These are phyloP conservation scores for Wickerhamomyces bisporus DNA, from an alignment of 805 yeast species.

Conservation along the genomic window DNA sequence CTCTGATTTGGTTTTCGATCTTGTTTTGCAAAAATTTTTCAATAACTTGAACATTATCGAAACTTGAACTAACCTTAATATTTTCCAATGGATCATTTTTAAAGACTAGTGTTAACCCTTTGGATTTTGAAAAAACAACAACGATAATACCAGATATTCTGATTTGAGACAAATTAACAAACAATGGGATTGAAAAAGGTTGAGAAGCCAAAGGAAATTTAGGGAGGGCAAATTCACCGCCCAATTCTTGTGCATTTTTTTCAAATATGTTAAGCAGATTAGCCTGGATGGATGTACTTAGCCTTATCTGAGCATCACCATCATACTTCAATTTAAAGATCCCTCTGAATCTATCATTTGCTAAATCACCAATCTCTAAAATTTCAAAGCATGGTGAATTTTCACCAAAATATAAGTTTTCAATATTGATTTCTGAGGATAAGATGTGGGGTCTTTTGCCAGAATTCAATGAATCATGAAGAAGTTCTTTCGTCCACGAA, in stretches of 20 bases:
- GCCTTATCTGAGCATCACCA: conserved; percentile 71
- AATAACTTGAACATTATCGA: conserved; percentile 76
- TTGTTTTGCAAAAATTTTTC: conserved; percentile 80
- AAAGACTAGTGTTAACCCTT: conserved; percentile 82
- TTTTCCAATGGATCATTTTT: conserved; percentile 85
- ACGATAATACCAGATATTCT: conserved; percentile 76
- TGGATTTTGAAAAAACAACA: conserved; percentile 73
- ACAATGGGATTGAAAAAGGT: conserved; percentile 73
- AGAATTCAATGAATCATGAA: conserved; percentile 69
- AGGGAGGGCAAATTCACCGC: conserved; percentile 57
- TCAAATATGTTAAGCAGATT: conserved; percentile 70
- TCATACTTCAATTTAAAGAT: conserved; percentile 71
- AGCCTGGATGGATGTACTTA: conserved; percentile 79
- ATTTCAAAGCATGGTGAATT: conserved; percentile 73
- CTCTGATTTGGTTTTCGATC: conserved; percentile 75
- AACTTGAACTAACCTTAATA: conserved; percentile 79
- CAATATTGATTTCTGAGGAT: conserved; percentile 62
- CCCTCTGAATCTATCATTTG: conserved; percentile 70
- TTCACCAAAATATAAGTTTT: conserved; percentile 68
- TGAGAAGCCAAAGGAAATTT: conserved; percentile 59
- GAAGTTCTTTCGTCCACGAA: conserved; percentile 55
- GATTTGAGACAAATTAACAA: conserved; percentile 67
- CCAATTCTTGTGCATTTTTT: conserved; percentile 21
- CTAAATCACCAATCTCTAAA: conserved; percentile 78
- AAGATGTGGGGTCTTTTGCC: conserved; percentile 67